Conservation (phyloP, 306 rosid genomes). For the Gleditsia sinensis region DNA sequence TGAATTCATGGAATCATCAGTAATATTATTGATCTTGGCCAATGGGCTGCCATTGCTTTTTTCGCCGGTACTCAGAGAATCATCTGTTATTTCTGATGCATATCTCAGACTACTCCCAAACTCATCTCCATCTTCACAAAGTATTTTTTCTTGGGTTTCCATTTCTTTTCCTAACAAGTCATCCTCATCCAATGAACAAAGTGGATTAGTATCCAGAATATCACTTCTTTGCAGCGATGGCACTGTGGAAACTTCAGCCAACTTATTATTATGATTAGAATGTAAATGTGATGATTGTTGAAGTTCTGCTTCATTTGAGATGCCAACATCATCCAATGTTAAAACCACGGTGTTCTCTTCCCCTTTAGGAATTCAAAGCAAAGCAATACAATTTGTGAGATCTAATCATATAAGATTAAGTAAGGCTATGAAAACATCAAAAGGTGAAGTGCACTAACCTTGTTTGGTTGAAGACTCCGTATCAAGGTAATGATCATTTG, state of each 20-base stretch:
- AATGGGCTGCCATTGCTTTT: slow-evolving; percentile 21
- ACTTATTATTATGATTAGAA: slow-evolving; percentile 39
- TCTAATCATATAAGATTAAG: not conserved
- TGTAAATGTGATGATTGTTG: slow-evolving; percentile 29
- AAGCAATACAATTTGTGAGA: slow-evolving; percentile 22
- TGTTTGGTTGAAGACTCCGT: slow-evolving; percentile 45
- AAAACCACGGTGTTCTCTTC: slow-evolving; percentile 36
- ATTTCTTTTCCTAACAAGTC: slow-evolving; percentile 34
- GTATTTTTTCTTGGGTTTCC: slow-evolving; percentile 27
- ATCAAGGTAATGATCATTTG: slow-evolving; percentile 36
- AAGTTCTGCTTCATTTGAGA: slow-evolving; percentile 39
- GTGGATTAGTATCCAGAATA: slow-evolving; percentile 19
- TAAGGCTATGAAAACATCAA: not conserved
- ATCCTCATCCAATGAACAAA: slow-evolving; percentile 31
- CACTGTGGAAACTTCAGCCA: slow-evolving; percentile 29
- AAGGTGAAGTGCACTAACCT: slow-evolving; percentile 46
- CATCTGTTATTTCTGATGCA: slow-evolving; percentile 2
- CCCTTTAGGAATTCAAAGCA: slow-evolving; percentile 48
- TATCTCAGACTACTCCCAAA: slow-evolving; percentile 26
- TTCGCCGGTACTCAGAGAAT: slow-evolving; percentile 20
- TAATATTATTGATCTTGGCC: slow-evolving; percentile 23
- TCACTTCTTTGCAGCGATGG: slow-evolving; percentile 31
- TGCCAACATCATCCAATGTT: slow-evolving; percentile 20
- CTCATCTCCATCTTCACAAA: slow-evolving; percentile 17
- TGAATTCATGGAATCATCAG: slow-evolving; percentile 32